phyloP scores from a whole-genome alignment of 176 grass and related monocot genomes.

The Eremochloa ophiuroides region DNA sequence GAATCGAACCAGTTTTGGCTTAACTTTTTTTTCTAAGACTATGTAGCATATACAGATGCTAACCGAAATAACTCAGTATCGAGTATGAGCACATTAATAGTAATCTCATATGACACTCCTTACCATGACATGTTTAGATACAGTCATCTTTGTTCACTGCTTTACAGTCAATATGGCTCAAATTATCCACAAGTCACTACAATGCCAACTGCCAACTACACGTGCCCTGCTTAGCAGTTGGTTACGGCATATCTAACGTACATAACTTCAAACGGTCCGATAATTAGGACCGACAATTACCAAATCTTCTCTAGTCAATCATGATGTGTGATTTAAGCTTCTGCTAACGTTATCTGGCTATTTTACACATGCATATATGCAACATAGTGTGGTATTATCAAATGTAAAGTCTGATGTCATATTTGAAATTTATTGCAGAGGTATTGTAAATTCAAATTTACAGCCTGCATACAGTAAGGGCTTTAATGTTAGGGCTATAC shows the following conservation, averaged over 20 bases:
- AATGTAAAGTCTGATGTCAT: background rate
- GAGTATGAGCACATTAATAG: background rate
- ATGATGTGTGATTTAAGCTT: background rate
- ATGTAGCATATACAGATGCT: background rate
- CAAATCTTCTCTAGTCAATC: background rate
- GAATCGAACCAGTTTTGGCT: background rate
- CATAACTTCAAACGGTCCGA: background rate
- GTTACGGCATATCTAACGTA: constrained; percentile 5
- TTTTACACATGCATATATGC: background rate
- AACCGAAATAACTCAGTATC: background rate
- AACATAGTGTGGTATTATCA: background rate
- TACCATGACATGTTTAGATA: background rate
- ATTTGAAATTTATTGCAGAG: background rate
- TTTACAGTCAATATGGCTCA: background rate
- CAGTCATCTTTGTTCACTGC: background rate
- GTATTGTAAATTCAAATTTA: background rate
- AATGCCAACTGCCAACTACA: background rate
- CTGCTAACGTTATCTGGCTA: background rate
- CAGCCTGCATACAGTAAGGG: background rate
- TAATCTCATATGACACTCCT: background rate
- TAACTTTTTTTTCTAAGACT: background rate
- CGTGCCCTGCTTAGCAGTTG: background rate
- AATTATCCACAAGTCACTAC: constrained; percentile 3
- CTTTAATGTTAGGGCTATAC: background rate
- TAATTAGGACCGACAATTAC: background rate